Percentiles rank a stretch among this genome's conserved stretches.
Evolutionary conservation across 1,284 basidiomycete species (phyloP).

Genomic region (Veloboletus limbatus): DNA sequence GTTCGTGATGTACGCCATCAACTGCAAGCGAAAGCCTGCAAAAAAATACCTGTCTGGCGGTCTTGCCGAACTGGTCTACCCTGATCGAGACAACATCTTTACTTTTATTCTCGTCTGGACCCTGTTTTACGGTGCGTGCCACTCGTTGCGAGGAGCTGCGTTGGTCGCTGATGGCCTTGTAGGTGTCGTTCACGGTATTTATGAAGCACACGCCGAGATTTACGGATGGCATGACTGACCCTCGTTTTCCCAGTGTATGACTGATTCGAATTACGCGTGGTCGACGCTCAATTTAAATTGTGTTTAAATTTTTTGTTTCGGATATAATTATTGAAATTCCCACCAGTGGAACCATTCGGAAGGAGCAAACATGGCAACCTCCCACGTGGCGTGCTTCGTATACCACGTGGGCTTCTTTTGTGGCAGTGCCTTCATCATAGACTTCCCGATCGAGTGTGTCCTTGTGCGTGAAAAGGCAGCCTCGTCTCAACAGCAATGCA

Average conservation of each 20-base stretch:
- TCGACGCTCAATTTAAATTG: too few species aligned
- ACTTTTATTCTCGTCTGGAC: constrained; percentile 90
- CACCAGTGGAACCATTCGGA: constrained; percentile 7
- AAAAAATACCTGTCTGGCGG: constrained; percentile 65
- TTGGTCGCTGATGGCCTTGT: constrained; percentile 15
- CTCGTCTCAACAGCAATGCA: constrained; percentile 8
- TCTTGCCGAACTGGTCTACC: constrained; percentile 64
- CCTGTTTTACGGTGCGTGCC: constrained; percentile 72
- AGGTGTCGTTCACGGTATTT: constrained; percentile 50
- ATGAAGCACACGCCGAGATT: constrained; percentile 7
- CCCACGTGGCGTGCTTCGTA: constrained; percentile 27
- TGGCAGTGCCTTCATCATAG: constrained; percentile 32
- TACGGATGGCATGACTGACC: constrained; percentile 10
- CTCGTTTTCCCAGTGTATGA: constrained; percentile 45
- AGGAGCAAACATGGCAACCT: constrained; percentile 5
- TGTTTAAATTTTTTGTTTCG: constrained; percentile 14
- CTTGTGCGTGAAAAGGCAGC: constrained; percentile 37
- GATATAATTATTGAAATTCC: constrained; percentile 11
- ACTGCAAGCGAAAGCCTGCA: constrained; percentile 60
- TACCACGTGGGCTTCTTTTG: constrained; percentile 32
- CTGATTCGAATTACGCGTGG: constrained; percentile 24
- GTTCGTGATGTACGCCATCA: constrained; percentile 60
- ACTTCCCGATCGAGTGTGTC: constrained; percentile 30
- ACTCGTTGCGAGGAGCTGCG: constrained; percentile 34
- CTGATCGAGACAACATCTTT: constrained; percentile 82